Percentiles rank a stretch among this genome's conserved stretches.
These are phyloP conservation scores for Gloeostereum incarnatum DNA, from an alignment of 768 basidiomycete genomes.

Conservation along the genomic window DNA sequence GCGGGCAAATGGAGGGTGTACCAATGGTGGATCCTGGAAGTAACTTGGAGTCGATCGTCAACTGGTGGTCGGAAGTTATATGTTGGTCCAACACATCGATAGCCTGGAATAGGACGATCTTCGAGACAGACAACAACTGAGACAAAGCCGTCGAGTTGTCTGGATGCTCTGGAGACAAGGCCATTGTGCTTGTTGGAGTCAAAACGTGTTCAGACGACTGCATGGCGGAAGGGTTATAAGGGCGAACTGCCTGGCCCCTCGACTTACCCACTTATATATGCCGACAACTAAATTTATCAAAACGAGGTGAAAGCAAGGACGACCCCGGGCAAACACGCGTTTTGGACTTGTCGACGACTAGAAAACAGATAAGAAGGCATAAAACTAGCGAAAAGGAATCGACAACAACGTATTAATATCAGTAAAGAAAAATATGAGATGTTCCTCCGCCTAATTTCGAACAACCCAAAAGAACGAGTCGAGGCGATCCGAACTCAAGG, in stretches of 20 bases:
- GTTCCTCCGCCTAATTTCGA: constrained; percentile 81
- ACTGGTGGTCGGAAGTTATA: constrained; percentile 60
- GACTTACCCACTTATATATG: too few species aligned
- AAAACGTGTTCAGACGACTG: neutral
- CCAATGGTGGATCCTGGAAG: constrained; percentile 88
- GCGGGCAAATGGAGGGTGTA: constrained; percentile 18
- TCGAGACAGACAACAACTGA: constrained; percentile 59
- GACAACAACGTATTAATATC: constrained; percentile 8
- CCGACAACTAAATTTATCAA: too few species aligned
- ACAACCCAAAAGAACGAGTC: constrained; percentile 34
- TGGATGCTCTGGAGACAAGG: constrained; percentile 9
- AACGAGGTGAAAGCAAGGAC: too few species aligned
- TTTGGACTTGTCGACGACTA: neutral
- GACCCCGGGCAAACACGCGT: neutral
- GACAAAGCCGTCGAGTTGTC: constrained; percentile 19
- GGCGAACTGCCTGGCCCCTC: too few species aligned
- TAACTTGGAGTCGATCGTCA: constrained; percentile 57
- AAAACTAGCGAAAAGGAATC: constrained; percentile 6
- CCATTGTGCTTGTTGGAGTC: neutral
- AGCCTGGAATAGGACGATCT: constrained; percentile 61
- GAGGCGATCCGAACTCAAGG: constrained; percentile 75
- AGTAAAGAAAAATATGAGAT: constrained; percentile 20
- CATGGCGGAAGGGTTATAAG: too few species aligned
- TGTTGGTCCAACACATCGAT: constrained; percentile 61
- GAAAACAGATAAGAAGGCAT: neutral